Evolutionary conservation across 192 early-diverging fungal species (phyloP).

Genomic region (Coemansia sp.): DNA sequence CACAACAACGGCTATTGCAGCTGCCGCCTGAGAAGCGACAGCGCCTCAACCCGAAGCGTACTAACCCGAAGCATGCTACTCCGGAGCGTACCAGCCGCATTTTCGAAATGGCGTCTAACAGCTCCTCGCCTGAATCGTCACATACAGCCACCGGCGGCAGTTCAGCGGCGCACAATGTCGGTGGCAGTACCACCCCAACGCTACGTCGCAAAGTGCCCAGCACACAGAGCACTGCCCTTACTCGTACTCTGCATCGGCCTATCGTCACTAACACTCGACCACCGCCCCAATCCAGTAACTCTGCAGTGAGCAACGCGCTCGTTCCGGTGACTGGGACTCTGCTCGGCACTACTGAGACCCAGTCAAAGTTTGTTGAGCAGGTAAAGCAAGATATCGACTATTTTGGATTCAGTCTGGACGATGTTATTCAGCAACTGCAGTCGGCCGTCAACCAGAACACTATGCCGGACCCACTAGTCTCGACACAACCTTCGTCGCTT

Average conservation of each 20-base stretch:
- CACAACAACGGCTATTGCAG: slow-evolving; percentile 1
- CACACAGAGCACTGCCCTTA: slow-evolving; percentile 29
- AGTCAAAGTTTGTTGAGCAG: slow-evolving; percentile 39
- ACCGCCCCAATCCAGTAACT: neutral
- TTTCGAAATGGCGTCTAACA: slow-evolving; percentile 20
- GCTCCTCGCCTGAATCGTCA: slow-evolving; percentile 9
- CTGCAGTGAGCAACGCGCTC: slow-evolving; percentile 9
- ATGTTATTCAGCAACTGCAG: slow-evolving; percentile 26
- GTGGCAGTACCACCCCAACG: neutral
- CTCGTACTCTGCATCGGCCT: slow-evolving; percentile 24
- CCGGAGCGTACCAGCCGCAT: slow-evolving; percentile 4
- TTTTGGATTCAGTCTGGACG: slow-evolving; percentile 24
- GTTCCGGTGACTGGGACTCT: slow-evolving; percentile 10
- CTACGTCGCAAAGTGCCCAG: slow-evolving; percentile 25
- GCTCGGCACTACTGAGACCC: slow-evolving; percentile 9
- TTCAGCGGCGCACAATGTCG: neutral
- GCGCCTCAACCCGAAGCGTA: slow-evolving; percentile 8
- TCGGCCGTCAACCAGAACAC: neutral
- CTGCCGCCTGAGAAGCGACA: slow-evolving; percentile 34
- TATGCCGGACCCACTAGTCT: neutral
- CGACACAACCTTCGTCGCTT: slow-evolving; percentile 5
- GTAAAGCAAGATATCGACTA: slow-evolving; percentile 32
- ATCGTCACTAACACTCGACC: neutral
- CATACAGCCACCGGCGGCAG: neutral
- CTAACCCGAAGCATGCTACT: neutral